These are phyloP conservation scores for Hypoxylon sp. DNA, from an alignment of 2,329 filamentous ascomycete species.

Conservation along the genomic window DNA sequence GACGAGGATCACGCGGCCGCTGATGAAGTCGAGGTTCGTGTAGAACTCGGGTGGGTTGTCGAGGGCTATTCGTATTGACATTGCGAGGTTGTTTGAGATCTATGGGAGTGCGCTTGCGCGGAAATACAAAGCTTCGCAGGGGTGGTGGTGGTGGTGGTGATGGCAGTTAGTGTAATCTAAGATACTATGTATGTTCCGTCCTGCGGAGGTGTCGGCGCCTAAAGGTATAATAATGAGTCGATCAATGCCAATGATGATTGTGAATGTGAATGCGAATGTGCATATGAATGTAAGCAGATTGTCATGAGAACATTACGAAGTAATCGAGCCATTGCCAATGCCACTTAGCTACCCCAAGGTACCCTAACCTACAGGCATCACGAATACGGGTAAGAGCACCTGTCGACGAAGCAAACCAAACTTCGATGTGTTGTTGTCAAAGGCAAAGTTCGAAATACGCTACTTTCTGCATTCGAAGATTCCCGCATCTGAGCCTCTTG, in stretches of 20 bases:
- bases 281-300: conserved; percentile 31
- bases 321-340: conserved; percentile 30
- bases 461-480: neutral
- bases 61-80: conserved; percentile 78
- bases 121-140: neutral
- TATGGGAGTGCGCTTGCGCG: conserved; percentile 1
- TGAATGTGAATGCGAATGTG: neutral
- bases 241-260: conserved; percentile 17
- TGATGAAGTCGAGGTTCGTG: conserved; percentile 83
- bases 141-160: neutral
- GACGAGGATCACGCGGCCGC: conserved; percentile 71
- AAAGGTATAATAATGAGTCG: conserved; percentile 18
- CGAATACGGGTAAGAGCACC: neutral
- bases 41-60: conserved; percentile 79
- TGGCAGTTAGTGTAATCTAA: neutral
- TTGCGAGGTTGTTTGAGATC: conserved; percentile 54
- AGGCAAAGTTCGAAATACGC: neutral
- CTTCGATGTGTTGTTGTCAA: conserved; percentile 7
- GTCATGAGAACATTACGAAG: conserved; percentile 24
- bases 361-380: conserved; percentile 10
- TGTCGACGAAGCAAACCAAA: conserved; percentile 12
- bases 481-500: conserved; percentile 42
- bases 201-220: conserved; percentile 24
- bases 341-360: conserved; percentile 18
- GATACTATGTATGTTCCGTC: conserved; percentile 10